A percentile compares a stretch with the other conserved stretches of the same genome.
phyloP scores from a whole-genome alignment of 345 rosid genomes.

The Tarenaya hassleriana region DNA sequence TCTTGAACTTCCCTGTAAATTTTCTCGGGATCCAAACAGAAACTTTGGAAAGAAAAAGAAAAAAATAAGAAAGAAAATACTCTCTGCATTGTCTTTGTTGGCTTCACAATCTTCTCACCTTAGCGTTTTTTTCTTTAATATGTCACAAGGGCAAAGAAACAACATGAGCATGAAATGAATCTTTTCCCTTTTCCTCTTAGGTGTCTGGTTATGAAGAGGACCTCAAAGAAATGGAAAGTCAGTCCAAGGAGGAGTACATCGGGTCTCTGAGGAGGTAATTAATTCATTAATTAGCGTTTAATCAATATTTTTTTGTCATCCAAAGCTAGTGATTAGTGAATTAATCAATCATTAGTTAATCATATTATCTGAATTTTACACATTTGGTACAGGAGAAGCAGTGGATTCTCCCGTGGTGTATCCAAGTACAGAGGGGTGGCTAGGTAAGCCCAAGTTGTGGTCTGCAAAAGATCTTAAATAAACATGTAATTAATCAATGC shows the following conservation, averaged over 20 bases:
- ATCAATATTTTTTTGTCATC: not conserved
- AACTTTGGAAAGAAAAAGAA: not conserved
- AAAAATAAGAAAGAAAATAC: not conserved
- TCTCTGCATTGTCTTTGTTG: slow-evolving; percentile 12
- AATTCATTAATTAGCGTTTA: not conserved
- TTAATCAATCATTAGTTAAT: not conserved
- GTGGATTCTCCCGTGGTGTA: slow-evolving; percentile 93
- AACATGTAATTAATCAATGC: too few relatives aligned
- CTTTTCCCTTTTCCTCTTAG: slow-evolving; percentile 27
- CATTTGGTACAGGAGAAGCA: slow-evolving; percentile 57
- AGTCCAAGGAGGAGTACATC: slow-evolving; percentile 76
- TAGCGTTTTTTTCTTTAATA: not conserved
- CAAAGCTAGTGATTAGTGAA: not conserved
- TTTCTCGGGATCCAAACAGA: slow-evolving; percentile 10
- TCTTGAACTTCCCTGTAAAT: slow-evolving; percentile 78
- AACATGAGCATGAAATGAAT: not conserved
- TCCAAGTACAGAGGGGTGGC: slow-evolving; percentile 97
- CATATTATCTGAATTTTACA: not conserved
- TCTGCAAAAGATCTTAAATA: not conserved
- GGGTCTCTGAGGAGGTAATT: slow-evolving; percentile 80
- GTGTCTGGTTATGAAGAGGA: slow-evolving; percentile 48
- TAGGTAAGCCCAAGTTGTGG: too few relatives aligned
- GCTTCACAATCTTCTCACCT: slow-evolving; percentile 8
- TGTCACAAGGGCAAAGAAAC: slow-evolving; percentile 12
- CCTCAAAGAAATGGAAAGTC: slow-evolving; percentile 69